phyloP scores from a whole-genome alignment of 2,329 filamentous ascomycete genomes.

The Clonostachys rosea region DNA sequence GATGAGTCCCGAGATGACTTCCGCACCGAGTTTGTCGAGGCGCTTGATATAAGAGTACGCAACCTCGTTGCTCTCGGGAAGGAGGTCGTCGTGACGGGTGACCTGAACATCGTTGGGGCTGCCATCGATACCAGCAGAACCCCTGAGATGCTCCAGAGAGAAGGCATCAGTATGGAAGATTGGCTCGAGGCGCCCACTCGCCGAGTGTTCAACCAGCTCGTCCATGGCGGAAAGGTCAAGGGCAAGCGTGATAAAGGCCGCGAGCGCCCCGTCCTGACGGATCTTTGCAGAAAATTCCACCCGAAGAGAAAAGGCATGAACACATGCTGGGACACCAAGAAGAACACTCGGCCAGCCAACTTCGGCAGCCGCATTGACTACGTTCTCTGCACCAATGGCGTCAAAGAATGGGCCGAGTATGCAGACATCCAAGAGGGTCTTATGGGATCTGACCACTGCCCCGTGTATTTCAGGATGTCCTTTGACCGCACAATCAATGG shows the following conservation, averaged over 20 bases:
- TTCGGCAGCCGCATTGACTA: conserved; percentile 93
- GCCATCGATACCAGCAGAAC: conserved; percentile 74
- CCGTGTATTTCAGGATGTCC: conserved; percentile 74
- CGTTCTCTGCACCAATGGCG: conserved; percentile 73
- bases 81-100: conserved; percentile 78
- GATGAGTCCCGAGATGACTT: conserved; percentile 83
- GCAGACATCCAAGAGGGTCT: conserved; percentile 90
- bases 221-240: conserved; percentile 66
- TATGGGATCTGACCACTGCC: conserved; percentile 94
- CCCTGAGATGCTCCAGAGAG: conserved; percentile 66
- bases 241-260: conserved; percentile 64
- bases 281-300: conserved; percentile 79
- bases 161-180: conserved; percentile 62
- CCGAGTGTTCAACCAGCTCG: conserved; percentile 79
- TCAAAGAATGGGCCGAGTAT: conserved; percentile 75
- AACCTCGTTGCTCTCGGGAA: conserved; percentile 81
- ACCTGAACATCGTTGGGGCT: conserved; percentile 73
- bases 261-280: conserved; percentile 71
- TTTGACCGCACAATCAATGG: conserved; percentile 52
- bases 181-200: conserved; percentile 70
- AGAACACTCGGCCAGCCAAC: conserved; percentile 93
- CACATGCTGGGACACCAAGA: conserved; percentile 93
- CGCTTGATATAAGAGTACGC: conserved; percentile 77
- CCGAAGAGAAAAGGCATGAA: conserved; percentile 84
- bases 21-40: conserved; percentile 71